Evolutionary conservation across 805 yeast genomes (phyloP).

Genomic region (Lipomyces sp.): DNA sequence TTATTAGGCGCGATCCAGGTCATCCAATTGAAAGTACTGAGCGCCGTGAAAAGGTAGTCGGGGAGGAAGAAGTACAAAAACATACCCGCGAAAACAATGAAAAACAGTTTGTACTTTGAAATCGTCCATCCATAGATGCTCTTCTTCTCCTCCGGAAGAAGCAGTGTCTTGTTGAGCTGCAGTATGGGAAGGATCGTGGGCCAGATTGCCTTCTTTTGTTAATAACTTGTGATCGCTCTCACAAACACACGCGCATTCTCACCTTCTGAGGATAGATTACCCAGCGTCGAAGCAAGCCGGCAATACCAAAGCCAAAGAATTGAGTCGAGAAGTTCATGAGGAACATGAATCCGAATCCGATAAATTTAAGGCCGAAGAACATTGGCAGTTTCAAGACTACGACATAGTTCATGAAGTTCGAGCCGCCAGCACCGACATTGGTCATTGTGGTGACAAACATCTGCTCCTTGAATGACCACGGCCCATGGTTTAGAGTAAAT

Average conservation of each 20-base stretch:
- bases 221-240: too few species aligned
- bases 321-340: constrained; percentile 60
- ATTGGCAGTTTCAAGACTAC: constrained; percentile 18
- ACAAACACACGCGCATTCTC: too few species aligned
- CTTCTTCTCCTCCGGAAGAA: constrained; percentile 50
- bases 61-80: constrained; percentile 72
- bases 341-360: constrained; percentile 58
- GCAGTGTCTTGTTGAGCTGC: constrained; percentile 47
- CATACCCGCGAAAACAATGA: constrained; percentile 48
- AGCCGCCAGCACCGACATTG: constrained; percentile 14
- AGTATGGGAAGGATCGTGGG: constrained; percentile 56
- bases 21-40: constrained; percentile 67
- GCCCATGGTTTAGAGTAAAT: constrained; percentile 60
- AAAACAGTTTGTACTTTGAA: constrained; percentile 57
- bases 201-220: constrained; percentile 65
- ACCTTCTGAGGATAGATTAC: constrained; percentile 47
- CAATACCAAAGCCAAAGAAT: constrained; percentile 68
- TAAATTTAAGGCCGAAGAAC: constrained; percentile 46
- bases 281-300: constrained; percentile 65
- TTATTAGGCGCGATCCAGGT: constrained; percentile 47
- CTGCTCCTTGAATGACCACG: constrained; percentile 67
- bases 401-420: constrained; percentile 13
- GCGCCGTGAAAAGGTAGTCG: constrained; percentile 63
- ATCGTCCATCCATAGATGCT: constrained; percentile 64
- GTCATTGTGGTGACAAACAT: constrained; percentile 58